Conservation (phyloP, 805 yeast species). For the Starmerella powellii region DNA sequence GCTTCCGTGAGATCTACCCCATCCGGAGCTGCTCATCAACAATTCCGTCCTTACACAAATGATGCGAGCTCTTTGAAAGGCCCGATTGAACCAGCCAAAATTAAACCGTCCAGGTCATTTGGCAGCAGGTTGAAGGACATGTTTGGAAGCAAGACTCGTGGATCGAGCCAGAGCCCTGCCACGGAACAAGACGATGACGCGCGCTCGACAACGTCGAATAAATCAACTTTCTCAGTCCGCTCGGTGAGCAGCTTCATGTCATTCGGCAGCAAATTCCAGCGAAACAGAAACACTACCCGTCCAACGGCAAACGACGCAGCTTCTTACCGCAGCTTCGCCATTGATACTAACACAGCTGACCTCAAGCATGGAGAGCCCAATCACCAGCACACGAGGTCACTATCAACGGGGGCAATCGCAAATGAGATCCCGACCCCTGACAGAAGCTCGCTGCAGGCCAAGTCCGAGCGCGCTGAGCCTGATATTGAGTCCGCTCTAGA, state of each 20-base stretch:
- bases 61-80: no score
- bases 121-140: slow-evolving; percentile 3
- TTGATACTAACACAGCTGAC: no score
- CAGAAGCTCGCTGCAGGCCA: background rate
- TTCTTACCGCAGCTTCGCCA: no score
- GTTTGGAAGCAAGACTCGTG: slow-evolving; percentile 1
- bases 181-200: slow-evolving; percentile 14
- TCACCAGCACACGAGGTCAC: no score
- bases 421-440: background rate
- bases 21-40: no score
- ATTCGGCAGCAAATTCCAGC: slow-evolving; percentile 8
- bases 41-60: no score
- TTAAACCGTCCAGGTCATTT: slow-evolving; percentile 7
- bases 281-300: background rate
- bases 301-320: background rate
- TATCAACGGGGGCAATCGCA: no score
- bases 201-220: slow-evolving; percentile 22
- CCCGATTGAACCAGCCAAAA: no score
- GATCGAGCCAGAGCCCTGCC: background rate
- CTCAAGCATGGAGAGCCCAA: no score
- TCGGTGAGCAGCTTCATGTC: slow-evolving; percentile 17
- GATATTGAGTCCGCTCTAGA: background rate
- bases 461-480: background rate
- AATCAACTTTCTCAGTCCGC: slow-evolving; percentile 24
- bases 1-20: no score